Base-by-base conservation (phyloP, 805 yeast genomes). In the Brettanomyces naardenensis region DNA sequence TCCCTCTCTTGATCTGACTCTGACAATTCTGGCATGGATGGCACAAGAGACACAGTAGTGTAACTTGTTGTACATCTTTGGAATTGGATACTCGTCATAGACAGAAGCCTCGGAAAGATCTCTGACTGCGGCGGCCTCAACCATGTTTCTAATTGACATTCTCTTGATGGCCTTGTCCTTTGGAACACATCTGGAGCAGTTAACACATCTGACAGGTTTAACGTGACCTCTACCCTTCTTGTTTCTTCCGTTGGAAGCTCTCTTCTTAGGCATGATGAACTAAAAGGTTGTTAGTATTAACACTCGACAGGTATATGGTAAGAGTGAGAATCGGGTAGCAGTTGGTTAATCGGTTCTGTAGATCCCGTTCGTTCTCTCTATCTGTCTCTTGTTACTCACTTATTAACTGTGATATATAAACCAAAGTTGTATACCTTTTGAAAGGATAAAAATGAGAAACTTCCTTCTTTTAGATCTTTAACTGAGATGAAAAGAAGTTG, bases 161-260 rank as follows among this genome's bases (percentile, higher is more conserved):
- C 99, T 87, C 92, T 92, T 92, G 86, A 92, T 92, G 72, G 98
- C 97, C 84, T 92, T 92, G 73, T 92, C 99, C 85, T 92, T 92
- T 69, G 98, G 97, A 63, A 92, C 95, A 78, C 95, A 86, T 74
- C 95, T 87, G 64, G 96, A 84, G 76, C 99, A 92, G 96, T 92
- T 92, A 67, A 88, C 84, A 80, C 99, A 92, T 84, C 99, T 89
- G 66, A 90, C 97, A 69, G 95, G 95, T 75, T 85, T 86, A 73
- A 86, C 96, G 95, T 92, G 97, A 70, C 99, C 99, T 87, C 99
- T 92, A 71, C 97, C 97, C 79, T 88, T 89, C 94, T 92, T 92
- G 94, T 92, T 92, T 81, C 99, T 90, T 82, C 99, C 99, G 97
- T 89, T 88, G 92, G 97, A 88, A 73, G 97, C 88, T 89, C 99